Evolutionary conservation across 192 early-diverging fungal genomes (phyloP).

Genomic region (Haplosporangium gracile): DNA sequence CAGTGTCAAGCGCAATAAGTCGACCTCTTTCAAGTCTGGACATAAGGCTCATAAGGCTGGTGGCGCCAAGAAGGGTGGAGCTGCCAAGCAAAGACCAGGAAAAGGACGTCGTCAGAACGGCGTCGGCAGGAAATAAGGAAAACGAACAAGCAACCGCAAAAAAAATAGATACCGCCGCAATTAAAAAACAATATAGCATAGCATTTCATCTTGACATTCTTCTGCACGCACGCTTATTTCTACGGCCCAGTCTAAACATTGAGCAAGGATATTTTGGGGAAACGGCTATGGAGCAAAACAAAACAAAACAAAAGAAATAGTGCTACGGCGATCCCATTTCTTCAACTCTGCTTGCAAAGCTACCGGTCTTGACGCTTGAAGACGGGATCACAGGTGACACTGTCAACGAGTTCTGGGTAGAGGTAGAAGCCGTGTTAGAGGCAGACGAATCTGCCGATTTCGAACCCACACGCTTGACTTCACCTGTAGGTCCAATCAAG

Average conservation of each 20-base stretch:
- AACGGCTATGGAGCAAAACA: not conserved
- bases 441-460: constrained; percentile 4
- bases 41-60: constrained; percentile 34
- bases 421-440: constrained; percentile 5
- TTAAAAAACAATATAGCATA: too few species aligned
- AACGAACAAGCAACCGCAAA: too few species aligned
- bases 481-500: constrained; percentile 66
- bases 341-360: not conserved
- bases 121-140: constrained; percentile 31
- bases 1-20: constrained; percentile 61
- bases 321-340: not conserved
- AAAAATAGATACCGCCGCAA: too few species aligned
- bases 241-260: too few species aligned
- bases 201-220: too few species aligned
- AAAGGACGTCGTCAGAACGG: constrained; percentile 58
- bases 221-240: too few species aligned
- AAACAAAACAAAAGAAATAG: not conserved
- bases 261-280: not conserved
- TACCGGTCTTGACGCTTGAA: not conserved
- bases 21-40: constrained; percentile 37
- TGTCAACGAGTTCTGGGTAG: constrained; percentile 1
- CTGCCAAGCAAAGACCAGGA: constrained; percentile 53
- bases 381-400: constrained; percentile 9
- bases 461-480: constrained; percentile 55
- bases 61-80: constrained; percentile 27